Conservation (phyloP, 2,329 filamentous ascomycete genomes). For the Paecilomyces formosus region DNA sequence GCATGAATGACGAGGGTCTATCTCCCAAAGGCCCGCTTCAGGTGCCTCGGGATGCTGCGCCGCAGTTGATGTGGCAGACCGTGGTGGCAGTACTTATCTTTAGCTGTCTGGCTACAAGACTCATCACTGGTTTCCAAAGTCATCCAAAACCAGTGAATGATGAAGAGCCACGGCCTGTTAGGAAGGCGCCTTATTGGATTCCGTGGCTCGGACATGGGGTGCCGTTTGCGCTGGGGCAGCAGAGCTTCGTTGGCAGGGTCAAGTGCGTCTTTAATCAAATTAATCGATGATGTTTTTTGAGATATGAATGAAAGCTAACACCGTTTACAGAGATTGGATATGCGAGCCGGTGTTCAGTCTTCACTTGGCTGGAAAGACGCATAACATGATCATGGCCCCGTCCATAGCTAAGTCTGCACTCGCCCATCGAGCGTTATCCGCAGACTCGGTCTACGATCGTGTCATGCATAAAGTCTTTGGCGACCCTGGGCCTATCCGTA, state of each 20-base stretch:
- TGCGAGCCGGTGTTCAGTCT: conserved; percentile 41
- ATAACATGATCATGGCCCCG: conserved; percentile 45
- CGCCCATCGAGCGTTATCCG: conserved; percentile 19
- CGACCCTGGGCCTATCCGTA: conserved; percentile 29
- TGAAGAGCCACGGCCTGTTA: conserved; percentile 32
- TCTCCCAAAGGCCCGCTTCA: conserved; percentile 10
- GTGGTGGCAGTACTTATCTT: conserved; percentile 20
- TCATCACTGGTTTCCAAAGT: conserved; percentile 29
- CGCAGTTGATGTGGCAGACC: conserved; percentile 16
- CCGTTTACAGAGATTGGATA: conserved; percentile 23
- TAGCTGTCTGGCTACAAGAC: conserved; percentile 30
- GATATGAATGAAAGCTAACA: conserved; percentile 6
- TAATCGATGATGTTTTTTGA: neutral
- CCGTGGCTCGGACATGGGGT: conserved; percentile 50
- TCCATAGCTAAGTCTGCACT: conserved; percentile 38
- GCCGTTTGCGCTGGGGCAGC: conserved; percentile 39
- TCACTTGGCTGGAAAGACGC: conserved; percentile 41
- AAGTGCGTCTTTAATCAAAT: conserved; percentile 23
- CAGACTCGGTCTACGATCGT: conserved; percentile 22
- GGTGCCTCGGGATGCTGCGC: conserved; percentile 11
- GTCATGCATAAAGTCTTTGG: conserved; percentile 37
- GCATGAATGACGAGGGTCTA: neutral
- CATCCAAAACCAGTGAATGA: conserved; percentile 12
- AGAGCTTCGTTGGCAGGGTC: conserved; percentile 36
- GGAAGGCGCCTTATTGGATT: conserved; percentile 52